A percentile compares a stretch with the other conserved stretches of the same genome.
Conservation (phyloP, 176 grass and related monocot species). For the Sorghum bicolor region Sorghum_bicolor_NCBIv3 NC_012872.2:62954501-62955000, state of each 20-base stretch:
- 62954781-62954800: neutral
- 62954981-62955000: neutral
- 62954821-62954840: neutral
- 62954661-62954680: constrained; percentile 13
- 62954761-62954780: neutral
- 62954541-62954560: constrained; percentile 80
- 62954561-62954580: constrained; percentile 94
- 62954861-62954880: neutral
- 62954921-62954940: neutral
- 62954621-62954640: neutral
- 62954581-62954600: constrained; percentile 41
- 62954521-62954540: constrained; percentile 79
- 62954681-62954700: neutral
- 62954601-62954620: constrained; percentile 23
- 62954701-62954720: neutral
- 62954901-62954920: neutral
- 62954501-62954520: constrained; percentile 92
- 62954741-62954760: neutral
- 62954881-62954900: neutral
- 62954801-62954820: neutral
- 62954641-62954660: constrained; percentile 17
- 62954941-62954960: neutral
- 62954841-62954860: neutral
- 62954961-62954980: neutral
- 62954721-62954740: constrained; percentile 7